A percentile compares a stretch with the other conserved stretches of the same genome.
These are phyloP conservation scores for Anthostomella pinea DNA, from an alignment of 2,329 filamentous ascomycete species.

Conservation along the genomic window DNA sequence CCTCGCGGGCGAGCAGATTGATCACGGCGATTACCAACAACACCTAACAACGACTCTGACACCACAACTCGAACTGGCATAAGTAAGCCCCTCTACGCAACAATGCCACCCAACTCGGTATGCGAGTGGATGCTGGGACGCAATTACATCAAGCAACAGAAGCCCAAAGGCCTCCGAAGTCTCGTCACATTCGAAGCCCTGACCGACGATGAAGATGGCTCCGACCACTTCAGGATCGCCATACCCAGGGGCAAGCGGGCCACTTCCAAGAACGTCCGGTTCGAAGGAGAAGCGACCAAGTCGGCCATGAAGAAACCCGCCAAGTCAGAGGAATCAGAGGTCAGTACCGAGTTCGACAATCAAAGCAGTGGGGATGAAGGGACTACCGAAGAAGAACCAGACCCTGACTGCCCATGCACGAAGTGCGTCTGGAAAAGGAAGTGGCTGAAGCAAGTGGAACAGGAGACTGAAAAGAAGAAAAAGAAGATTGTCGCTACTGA, in stretches of 20 bases:
- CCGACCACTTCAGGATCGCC: conserved; percentile 47
- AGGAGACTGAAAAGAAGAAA: conserved; percentile 16
- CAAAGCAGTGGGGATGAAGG: conserved; percentile 17
- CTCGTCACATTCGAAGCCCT: conserved; percentile 40
- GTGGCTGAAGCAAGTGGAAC: conserved; percentile 27
- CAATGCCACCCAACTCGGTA: conserved; percentile 39
- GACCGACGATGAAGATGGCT: conserved; percentile 51
- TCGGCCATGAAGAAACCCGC: conserved; percentile 26
- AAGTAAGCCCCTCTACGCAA: not conserved
- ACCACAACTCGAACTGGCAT: no score
- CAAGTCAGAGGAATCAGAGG: conserved; percentile 13
- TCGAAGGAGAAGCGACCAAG: conserved; percentile 27
- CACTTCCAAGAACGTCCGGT: conserved; percentile 17
- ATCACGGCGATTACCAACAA: no score
- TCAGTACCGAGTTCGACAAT: conserved; percentile 13
- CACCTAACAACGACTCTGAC: no score
- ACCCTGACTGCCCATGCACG: conserved; percentile 35
- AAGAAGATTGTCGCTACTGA: conserved; percentile 9
- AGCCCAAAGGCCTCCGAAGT: conserved; percentile 10
- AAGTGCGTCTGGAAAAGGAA: conserved; percentile 29
- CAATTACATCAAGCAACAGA: conserved; percentile 26
- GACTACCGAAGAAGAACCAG: conserved; percentile 29
- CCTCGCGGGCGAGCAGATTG: no score
- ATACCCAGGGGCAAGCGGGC: conserved; percentile 41
- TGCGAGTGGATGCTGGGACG: conserved; percentile 40